A percentile compares a stretch with the other conserved stretches of the same genome.
Evolutionary conservation across 2,329 filamentous ascomycete genomes (phyloP).

Genomic region (Zasmidium citrigriseum): DNA sequence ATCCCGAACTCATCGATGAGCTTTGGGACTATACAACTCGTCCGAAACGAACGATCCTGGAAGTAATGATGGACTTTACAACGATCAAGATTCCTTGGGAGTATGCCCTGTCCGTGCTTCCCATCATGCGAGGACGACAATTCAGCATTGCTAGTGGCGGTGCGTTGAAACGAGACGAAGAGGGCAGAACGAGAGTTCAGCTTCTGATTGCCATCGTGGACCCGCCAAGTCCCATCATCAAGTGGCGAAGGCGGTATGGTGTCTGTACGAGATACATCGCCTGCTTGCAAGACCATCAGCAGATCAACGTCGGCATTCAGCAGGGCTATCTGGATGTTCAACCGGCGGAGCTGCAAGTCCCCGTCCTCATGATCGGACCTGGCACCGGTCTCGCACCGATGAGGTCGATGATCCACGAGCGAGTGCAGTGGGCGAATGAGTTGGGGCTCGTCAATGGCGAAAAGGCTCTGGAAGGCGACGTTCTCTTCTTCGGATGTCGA

Average conservation of each 20-base stretch:
- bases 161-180: slow-evolving; percentile 30
- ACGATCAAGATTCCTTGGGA: slow-evolving; percentile 78
- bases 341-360: slow-evolving; percentile 51
- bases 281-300: slow-evolving; percentile 59
- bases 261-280: slow-evolving; percentile 88
- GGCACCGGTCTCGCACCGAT: slow-evolving; percentile 88
- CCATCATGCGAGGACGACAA: slow-evolving; percentile 80
- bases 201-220: slow-evolving; percentile 38
- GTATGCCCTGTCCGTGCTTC: slow-evolving; percentile 72
- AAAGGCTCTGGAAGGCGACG: slow-evolving; percentile 32
- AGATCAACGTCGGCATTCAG: slow-evolving; percentile 61
- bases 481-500: slow-evolving; percentile 84
- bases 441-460: background rate
- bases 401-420: slow-evolving; percentile 76
- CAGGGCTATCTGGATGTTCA: slow-evolving; percentile 54
- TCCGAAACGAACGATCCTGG: slow-evolving; percentile 84
- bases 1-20: slow-evolving; percentile 80
- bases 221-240: slow-evolving; percentile 67
- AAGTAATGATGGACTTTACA: slow-evolving; percentile 88
- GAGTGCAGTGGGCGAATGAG: slow-evolving; percentile 46
- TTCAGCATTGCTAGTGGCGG: slow-evolving; percentile 89
- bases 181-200: slow-evolving; percentile 32
- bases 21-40: slow-evolving; percentile 95
- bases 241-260: slow-evolving; percentile 84
- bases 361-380: slow-evolving; percentile 77